phyloP scores from a whole-genome alignment of 2,329 filamentous ascomycete species.

The Talaromyces pinophilus region DNA sequence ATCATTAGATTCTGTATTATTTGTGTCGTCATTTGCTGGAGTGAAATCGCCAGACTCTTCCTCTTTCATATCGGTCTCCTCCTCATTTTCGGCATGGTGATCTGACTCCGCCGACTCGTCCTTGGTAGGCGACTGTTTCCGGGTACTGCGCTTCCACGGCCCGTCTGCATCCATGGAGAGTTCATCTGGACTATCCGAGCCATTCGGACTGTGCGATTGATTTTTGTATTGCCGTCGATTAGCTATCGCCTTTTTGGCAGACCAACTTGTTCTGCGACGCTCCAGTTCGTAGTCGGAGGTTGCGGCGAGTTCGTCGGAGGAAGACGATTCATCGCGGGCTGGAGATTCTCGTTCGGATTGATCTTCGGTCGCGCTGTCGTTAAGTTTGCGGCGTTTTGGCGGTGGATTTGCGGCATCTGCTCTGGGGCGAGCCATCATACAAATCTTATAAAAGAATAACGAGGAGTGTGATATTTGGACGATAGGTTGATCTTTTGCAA shows the following conservation, averaged over 20 bases:
- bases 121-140: conserved; percentile 21
- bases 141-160: conserved; percentile 34
- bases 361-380: conserved; percentile 26
- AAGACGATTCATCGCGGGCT: conserved; percentile 32
- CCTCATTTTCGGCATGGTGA: conserved; percentile 23
- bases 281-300: conserved; percentile 39
- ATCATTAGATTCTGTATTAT: conserved; percentile 23
- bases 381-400: conserved; percentile 37
- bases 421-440: conserved; percentile 15
- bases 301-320: conserved; percentile 44
- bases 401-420: conserved; percentile 31
- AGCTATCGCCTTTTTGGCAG: conserved; percentile 34
- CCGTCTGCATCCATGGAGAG: conserved; percentile 41
- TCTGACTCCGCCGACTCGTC: conserved; percentile 19
- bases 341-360: conserved; percentile 26
- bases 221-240: conserved; percentile 33
- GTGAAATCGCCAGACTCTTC: conserved; percentile 23
- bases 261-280: conserved; percentile 39
- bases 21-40: conserved; percentile 24
- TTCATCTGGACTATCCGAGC: conserved; percentile 51
- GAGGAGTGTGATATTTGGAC: neutral
- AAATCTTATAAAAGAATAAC: neutral
- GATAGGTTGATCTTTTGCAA: conserved; percentile 1
- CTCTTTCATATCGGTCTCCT: conserved; percentile 24
- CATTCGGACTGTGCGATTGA: conserved; percentile 31